A percentile compares a stretch with the other conserved stretches of the same genome.
Conservation (phyloP, 1,139 yeast genomes). For the Sugiyamaella neomexicana region DNA sequence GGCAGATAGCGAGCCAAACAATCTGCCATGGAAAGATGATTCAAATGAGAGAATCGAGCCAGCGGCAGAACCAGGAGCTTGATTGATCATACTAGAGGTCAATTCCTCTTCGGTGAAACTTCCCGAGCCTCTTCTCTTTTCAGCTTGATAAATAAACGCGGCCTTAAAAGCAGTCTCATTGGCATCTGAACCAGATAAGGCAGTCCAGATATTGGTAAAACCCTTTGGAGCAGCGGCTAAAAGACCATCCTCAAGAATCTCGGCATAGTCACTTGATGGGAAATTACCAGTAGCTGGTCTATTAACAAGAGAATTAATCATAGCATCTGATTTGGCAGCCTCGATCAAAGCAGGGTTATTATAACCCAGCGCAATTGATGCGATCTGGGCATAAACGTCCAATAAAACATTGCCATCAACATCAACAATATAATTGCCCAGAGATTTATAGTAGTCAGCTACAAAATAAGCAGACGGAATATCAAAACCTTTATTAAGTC, state of each 20-base stretch:
- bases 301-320: constrained; percentile 67
- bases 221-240: constrained; percentile 35
- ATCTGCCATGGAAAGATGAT: constrained; percentile 79
- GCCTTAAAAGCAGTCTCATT: constrained; percentile 85
- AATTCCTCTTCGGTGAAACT: constrained; percentile 62
- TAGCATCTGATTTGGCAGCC: constrained; percentile 62
- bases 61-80: constrained; percentile 73
- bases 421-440: constrained; percentile 71
- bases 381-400: constrained; percentile 76
- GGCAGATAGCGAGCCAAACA: constrained; percentile 74
- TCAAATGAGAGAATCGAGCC: constrained; percentile 71
- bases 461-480: constrained; percentile 66
- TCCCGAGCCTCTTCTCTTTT: constrained; percentile 52
- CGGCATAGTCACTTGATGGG: constrained; percentile 62
- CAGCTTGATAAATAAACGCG: constrained; percentile 73
- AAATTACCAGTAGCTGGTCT: constrained; percentile 79
- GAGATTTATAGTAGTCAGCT: constrained; percentile 66
- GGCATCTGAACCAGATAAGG: constrained; percentile 80
- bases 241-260: constrained; percentile 52
- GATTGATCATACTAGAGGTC: constrained; percentile 61
- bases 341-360: constrained; percentile 68
- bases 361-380: constrained; percentile 77
- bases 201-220: constrained; percentile 56
- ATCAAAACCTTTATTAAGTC: constrained; percentile 59
- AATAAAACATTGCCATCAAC: constrained; percentile 67